These are phyloP conservation scores for Larix kaempferi DNA, from an alignment of 75 land plant species.

Conservation along the genomic window DNA sequence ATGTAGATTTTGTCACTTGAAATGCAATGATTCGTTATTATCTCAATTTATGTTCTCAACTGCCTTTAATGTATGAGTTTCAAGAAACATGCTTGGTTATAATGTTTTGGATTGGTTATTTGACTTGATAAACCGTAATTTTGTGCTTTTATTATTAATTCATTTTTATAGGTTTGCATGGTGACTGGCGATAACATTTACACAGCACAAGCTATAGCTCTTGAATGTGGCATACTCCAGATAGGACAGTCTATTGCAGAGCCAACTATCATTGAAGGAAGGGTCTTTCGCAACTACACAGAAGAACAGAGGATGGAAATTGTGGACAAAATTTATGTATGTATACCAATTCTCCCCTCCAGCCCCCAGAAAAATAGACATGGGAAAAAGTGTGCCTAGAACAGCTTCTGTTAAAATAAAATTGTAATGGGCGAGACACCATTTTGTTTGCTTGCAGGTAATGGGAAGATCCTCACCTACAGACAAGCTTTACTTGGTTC, in stretches of 20 bases:
- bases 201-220: slow-evolving; percentile 94
- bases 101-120: too few species aligned
- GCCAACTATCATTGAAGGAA: slow-evolving; percentile 73
- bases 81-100: too few species aligned
- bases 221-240: slow-evolving; percentile 83
- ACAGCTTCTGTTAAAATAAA: not conserved
- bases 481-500: slow-evolving; percentile 71
- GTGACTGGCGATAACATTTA: slow-evolving; percentile 95
- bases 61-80: too few species aligned
- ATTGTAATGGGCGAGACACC: not conserved
- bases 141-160: not conserved
- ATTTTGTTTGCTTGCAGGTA: slow-evolving; percentile 19
- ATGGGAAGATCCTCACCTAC: slow-evolving; percentile 63
- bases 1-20: too few species aligned
- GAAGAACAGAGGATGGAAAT: slow-evolving; percentile 40
- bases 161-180: slow-evolving; percentile 75
- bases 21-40: too few species aligned
- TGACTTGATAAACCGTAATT: too few species aligned
- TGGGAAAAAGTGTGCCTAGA: not conserved
- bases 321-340: slow-evolving; percentile 47
- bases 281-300: slow-evolving; percentile 54
- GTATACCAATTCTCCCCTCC: not conserved
- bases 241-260: slow-evolving; percentile 23
- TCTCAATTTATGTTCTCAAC: too few species aligned
- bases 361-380: not conserved